These are phyloP conservation scores for Paramyrothecium sp. DNA, from an alignment of 2,329 filamentous ascomycete genomes.

Conservation along the genomic window DNA sequence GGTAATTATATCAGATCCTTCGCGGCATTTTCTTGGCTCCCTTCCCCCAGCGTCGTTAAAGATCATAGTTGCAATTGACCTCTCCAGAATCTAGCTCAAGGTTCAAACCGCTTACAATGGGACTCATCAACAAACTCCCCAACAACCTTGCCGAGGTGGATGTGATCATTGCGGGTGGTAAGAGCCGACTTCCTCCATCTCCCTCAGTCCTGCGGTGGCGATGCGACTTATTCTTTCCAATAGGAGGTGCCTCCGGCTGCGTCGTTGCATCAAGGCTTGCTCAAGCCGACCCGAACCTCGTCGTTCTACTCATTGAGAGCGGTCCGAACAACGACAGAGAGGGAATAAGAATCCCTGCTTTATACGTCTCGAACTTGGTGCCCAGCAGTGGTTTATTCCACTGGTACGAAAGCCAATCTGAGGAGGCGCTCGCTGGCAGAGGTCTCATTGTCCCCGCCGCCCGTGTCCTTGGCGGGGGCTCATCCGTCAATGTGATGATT, in stretches of 20 bases:
- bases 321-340: not conserved
- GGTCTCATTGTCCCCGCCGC: not conserved
- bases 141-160: slow-evolving; percentile 42
- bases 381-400: not conserved
- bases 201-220: not conserved
- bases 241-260: not conserved
- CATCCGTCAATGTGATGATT: not conserved
- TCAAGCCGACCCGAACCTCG: not conserved
- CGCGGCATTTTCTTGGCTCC: no score
- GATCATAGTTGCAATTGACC: no score
- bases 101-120: no score
- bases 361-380: not conserved
- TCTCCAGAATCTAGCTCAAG: no score
- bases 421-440: not conserved
- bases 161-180: slow-evolving; percentile 49
- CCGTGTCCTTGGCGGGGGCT: not conserved
- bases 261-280: not conserved
- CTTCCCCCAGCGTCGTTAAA: no score
- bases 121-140: slow-evolving; percentile 14
- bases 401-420: not conserved
- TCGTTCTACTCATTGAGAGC: not conserved
- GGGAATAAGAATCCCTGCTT: not conserved
- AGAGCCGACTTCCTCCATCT: slow-evolving; percentile 4
- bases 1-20: no score
- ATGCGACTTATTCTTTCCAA: not conserved